These are phyloP conservation scores for Powellomyces hirtus DNA, from an alignment of 192 early-diverging fungal genomes.

Conservation along the genomic window DNA sequence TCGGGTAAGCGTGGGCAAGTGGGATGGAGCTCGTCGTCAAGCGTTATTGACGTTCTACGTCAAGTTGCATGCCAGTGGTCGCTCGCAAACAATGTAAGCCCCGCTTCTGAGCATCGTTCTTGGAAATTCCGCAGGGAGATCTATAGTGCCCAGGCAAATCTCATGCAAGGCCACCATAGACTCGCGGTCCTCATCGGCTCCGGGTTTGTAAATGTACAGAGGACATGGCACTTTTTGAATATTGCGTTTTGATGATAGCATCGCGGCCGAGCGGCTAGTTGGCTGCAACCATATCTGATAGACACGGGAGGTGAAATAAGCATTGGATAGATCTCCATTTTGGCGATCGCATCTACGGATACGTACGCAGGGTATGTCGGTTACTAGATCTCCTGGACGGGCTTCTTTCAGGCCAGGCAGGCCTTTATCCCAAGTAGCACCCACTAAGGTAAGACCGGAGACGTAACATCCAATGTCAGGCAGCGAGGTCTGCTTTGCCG, in stretches of 20 bases:
- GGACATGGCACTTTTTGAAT: not conserved
- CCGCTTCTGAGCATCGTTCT: not conserved
- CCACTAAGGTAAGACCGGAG: conserved; percentile 8
- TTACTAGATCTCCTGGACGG: not conserved
- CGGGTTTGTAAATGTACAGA: not conserved
- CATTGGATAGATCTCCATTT: too few species aligned
- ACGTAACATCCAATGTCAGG: conserved; percentile 24
- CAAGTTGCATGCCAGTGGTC: too few species aligned
- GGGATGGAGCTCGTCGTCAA: too few species aligned
- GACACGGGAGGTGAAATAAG: too few species aligned
- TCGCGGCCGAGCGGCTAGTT: not conserved
- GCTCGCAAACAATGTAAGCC: not conserved
- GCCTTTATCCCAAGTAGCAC: conserved; percentile 24
- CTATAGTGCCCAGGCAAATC: not conserved
- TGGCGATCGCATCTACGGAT: not conserved
- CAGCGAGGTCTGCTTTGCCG: conserved; percentile 18
- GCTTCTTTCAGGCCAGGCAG: conserved; percentile 8
- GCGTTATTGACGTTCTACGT: too few species aligned
- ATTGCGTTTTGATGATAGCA: not conserved
- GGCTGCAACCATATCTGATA: conserved; percentile 2
- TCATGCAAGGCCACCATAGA: not conserved
- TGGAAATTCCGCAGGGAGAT: not conserved
- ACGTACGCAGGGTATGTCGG: conserved; percentile 10
- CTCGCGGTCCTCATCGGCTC: not conserved
- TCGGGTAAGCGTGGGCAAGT: too few species aligned